Conservation (phyloP, 106 monocot species). For the Hemerocallis citrina region DNA sequence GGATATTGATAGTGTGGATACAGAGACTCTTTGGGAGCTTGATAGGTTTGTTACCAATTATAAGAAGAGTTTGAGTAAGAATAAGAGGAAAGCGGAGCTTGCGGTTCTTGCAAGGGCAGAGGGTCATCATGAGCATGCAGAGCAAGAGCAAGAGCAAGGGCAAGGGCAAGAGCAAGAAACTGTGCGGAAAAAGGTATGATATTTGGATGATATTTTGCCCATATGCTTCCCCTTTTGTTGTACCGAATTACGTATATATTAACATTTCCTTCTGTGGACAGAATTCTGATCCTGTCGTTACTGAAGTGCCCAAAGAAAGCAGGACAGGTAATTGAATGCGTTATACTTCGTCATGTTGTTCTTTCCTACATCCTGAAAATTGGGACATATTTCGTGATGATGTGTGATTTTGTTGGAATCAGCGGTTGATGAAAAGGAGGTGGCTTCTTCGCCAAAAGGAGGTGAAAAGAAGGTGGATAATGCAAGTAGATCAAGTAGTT, state of each 20-base stretch:
- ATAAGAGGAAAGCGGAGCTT: slow-evolving; percentile 81
- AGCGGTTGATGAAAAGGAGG: slow-evolving; percentile 27
- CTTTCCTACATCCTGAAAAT: neutral
- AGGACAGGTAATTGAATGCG: slow-evolving; percentile 25
- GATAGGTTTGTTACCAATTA: slow-evolving; percentile 96
- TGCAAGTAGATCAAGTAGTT: slow-evolving; percentile 53
- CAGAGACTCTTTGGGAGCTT: slow-evolving; percentile 97
- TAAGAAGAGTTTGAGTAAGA: slow-evolving; percentile 97
- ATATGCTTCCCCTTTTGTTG: neutral
- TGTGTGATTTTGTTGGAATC: neutral
- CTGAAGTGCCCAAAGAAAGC: slow-evolving; percentile 29
- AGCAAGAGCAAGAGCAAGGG: slow-evolving; percentile 17
- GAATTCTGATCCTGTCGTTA: slow-evolving; percentile 21
- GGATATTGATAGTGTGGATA: slow-evolving; percentile 93
- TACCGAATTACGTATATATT: neutral
- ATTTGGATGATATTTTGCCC: neutral
- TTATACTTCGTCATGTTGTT: neutral
- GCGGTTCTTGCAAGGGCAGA: slow-evolving; percentile 28
- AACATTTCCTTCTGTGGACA: slow-evolving; percentile 7
- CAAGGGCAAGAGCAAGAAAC: too few relatives aligned
- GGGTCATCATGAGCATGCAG: slow-evolving; percentile 15
- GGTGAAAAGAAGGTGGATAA: slow-evolving; percentile 30
- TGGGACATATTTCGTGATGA: neutral
- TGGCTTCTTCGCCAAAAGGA: slow-evolving; percentile 16
- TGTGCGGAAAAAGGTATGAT: slow-evolving; percentile 25